Conservation (phyloP, 176 grass and related monocot genomes). For the Aegilops bicornis region DNA sequence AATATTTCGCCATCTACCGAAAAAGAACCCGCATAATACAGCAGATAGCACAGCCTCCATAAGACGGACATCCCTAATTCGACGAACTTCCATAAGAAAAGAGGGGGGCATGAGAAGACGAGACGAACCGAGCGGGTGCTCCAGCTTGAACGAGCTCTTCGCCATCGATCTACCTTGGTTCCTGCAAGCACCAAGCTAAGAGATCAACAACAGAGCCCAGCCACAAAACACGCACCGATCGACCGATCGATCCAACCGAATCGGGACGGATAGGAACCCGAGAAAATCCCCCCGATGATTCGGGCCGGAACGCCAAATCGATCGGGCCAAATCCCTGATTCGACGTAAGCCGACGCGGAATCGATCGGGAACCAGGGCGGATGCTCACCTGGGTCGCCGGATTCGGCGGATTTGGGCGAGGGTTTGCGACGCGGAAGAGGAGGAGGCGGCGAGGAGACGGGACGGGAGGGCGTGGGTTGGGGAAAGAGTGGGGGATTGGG, state of each 20-base stretch:
- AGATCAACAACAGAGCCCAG: neutral
- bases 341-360: neutral
- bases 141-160: constrained; percentile 92
- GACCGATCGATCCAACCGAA: neutral
- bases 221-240: neutral
- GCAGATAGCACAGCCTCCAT: neutral
- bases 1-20: neutral
- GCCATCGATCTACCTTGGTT: constrained; percentile 58
- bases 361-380: neutral
- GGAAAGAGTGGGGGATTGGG: constrained; percentile 27
- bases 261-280: too few relatives aligned
- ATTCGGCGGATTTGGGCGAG: neutral
- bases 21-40: neutral
- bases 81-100: neutral
- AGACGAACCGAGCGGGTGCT: constrained; percentile 85
- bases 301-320: neutral
- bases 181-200: neutral
- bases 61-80: neutral
- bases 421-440: constrained; percentile 3
- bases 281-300: neutral
- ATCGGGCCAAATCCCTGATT: neutral
- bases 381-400: constrained; percentile 8
- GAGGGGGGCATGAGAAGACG: neutral
- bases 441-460: constrained; percentile 12
- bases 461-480: neutral